These are phyloP conservation scores for Tricholoma saponaceum DNA, from an alignment of 768 basidiomycete species.

Conservation along the genomic window DNA sequence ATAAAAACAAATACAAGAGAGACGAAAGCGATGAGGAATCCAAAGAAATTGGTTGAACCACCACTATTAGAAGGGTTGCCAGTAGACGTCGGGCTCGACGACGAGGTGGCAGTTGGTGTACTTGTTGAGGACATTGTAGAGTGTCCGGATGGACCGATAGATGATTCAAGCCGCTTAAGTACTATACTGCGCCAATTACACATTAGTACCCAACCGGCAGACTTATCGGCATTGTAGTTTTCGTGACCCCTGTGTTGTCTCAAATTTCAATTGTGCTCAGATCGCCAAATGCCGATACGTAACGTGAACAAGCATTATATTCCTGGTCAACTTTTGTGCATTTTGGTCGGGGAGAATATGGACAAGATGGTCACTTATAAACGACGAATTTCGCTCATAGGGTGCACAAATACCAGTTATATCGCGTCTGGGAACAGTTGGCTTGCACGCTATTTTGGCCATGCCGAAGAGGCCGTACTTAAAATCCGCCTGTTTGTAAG, in stretches of 20 bases:
- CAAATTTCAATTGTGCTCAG: neutral
- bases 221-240: neutral
- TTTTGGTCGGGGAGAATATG: too few relatives aligned
- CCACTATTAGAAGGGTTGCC: constrained; percentile 6
- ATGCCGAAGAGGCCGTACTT: too few relatives aligned
- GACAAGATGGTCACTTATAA: too few relatives aligned
- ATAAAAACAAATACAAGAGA: constrained; percentile 47
- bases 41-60: constrained; percentile 44
- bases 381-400: too few relatives aligned
- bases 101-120: neutral
- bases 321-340: too few relatives aligned
- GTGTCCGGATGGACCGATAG: neutral
- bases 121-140: neutral
- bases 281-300: too few relatives aligned
- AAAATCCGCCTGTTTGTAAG: too few relatives aligned
- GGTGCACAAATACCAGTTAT: too few relatives aligned
- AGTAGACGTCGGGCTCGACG: constrained; percentile 4
- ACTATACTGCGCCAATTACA: neutral
- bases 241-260: neutral
- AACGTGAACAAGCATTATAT: too few relatives aligned
- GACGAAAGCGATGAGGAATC: constrained; percentile 48
- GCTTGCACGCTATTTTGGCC: too few relatives aligned
- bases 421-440: too few relatives aligned
- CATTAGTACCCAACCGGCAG: neutral
- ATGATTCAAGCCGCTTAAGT: neutral